These are phyloP conservation scores for Protea cynaroides DNA, from an alignment of 164 flowering plant genomes.

Conservation along the genomic window DNA sequence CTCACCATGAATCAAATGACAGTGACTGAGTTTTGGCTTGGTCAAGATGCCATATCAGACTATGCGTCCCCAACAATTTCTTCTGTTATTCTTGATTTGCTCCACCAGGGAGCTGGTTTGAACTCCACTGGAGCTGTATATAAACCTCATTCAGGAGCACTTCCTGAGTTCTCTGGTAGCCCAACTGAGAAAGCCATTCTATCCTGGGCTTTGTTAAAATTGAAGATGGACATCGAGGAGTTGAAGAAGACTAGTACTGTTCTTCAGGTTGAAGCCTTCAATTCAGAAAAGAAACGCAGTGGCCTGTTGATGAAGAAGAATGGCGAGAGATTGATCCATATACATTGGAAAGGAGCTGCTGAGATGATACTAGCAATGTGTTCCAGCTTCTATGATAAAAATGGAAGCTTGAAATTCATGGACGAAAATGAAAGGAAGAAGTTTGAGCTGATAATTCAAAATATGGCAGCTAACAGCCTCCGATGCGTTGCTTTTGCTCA, in stretches of 20 bases:
- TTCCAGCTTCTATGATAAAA: slow-evolving; percentile 32
- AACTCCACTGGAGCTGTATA: slow-evolving; percentile 47
- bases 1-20: slow-evolving; percentile 67
- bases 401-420: slow-evolving; percentile 24
- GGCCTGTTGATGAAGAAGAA: slow-evolving; percentile 34
- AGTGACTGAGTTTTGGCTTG: slow-evolving; percentile 60
- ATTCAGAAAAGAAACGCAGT: slow-evolving; percentile 53
- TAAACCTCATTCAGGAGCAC: slow-evolving; percentile 11
- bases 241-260: slow-evolving; percentile 17
- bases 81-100: slow-evolving; percentile 26
- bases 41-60: slow-evolving; percentile 27
- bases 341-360: slow-evolving; percentile 70
- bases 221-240: slow-evolving; percentile 35
- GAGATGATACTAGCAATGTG: slow-evolving; percentile 60
- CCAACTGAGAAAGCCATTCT: slow-evolving; percentile 62
- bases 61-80: slow-evolving; percentile 6
- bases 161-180: slow-evolving; percentile 43
- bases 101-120: slow-evolving; percentile 42
- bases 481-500: slow-evolving; percentile 65
- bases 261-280: slow-evolving; percentile 53
- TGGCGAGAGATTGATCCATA: slow-evolving; percentile 18
- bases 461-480: slow-evolving; percentile 58
- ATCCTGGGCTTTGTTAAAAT: slow-evolving; percentile 43
- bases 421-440: slow-evolving; percentile 13
- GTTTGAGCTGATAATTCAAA: slow-evolving; percentile 34